phyloP scores from a whole-genome alignment of 73 alveolate genomes.

The Tetrahymena elliotti region DNA sequence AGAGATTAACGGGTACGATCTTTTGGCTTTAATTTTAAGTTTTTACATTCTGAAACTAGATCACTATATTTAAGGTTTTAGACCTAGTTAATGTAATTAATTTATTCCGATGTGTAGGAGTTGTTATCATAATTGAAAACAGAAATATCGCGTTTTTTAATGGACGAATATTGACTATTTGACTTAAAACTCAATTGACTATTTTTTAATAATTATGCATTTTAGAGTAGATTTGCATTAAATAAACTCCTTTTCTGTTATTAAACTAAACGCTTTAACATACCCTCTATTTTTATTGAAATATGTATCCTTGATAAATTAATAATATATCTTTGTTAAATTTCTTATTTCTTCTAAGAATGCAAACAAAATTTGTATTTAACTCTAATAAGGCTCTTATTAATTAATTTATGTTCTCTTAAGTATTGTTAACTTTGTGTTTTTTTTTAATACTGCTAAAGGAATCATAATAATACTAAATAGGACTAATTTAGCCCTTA shows the following conservation, averaged over 20 bases:
- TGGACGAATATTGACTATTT: background rate
- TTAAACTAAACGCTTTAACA: background rate
- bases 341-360: background rate
- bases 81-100: background rate
- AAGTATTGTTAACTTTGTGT: background rate
- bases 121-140: background rate
- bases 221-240: background rate
- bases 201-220: background rate
- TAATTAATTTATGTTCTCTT: background rate
- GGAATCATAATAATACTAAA: background rate
- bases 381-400: background rate
- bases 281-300: background rate
- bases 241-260: background rate
- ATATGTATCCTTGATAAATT: background rate
- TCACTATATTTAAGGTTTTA: background rate
- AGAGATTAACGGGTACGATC: background rate
- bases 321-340: background rate
- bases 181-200: background rate
- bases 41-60: background rate
- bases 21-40: background rate
- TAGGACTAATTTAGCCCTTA: constrained; percentile 1
- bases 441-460: background rate
- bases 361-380: background rate
- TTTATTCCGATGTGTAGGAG: background rate
- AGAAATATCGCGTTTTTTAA: background rate